Base-by-base conservation (phyloP, 805 yeast genomes). In the Ogataea pilisensis region DNA sequence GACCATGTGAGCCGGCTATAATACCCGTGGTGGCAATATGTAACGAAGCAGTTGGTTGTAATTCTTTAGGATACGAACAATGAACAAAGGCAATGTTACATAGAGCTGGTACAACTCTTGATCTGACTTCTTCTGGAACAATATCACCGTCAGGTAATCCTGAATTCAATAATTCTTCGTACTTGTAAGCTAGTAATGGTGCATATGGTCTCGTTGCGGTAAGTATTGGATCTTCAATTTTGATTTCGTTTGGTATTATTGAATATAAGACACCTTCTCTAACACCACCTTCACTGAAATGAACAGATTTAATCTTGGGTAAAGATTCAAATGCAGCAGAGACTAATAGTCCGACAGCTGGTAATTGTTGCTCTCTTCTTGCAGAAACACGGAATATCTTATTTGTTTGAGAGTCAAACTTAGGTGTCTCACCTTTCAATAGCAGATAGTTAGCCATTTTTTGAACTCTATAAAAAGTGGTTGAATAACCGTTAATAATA, bases 51-150 rank as follows among this genome's bases (percentile, higher is more conserved):
- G 82, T 75, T 7, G 90, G 81, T 60, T 82, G 91, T 37, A 82
- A 61, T 54, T 84, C 91, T 54, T 82, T 80, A 24, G 88, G 85
- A 55, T 82, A 83, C 7, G 88, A 78, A 25, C 85, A 79, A 55
- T 84, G 90, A 11, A 80, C 84, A 61, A 84, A 85, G 2, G 88
- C 84, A 37, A 83, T 64, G 53, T 85, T 83, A 52, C 86, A 82
- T 25, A 83, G 64, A 0, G 89, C 89, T 11, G 84, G 85, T 4
- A 80, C 78, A 9, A 85, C 71, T 49, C 89, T 68, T 32, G 72
- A 61, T 18, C 70, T 60, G 14, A 84, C 76, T 44, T 80, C 79
- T 16, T 58, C 57, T 4, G 90, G 90, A 2, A 80, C 76, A 22
- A 70, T 65, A 26, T 65, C 63, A 8, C 60, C 61, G 5, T 45